phyloP scores from a whole-genome alignment of 768 basidiomycete species.

The Lactifluus rugatus region DNA sequence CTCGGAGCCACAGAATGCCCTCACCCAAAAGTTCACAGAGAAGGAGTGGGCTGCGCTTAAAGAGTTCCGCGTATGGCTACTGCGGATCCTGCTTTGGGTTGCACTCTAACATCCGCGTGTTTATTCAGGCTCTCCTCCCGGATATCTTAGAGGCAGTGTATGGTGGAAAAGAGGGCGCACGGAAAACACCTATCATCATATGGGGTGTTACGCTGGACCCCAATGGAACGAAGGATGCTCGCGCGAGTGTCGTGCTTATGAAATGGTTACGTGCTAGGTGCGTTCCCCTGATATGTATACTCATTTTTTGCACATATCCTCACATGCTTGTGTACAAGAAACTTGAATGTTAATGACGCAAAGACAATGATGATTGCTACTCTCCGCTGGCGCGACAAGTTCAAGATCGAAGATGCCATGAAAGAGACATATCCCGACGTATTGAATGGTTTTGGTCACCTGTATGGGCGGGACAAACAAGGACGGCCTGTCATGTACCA shows the following conservation, averaged over 20 bases:
- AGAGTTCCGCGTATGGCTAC: slow-evolving; percentile 49
- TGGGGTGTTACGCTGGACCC: slow-evolving; percentile 73
- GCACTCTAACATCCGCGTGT: not conserved
- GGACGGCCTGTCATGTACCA: slow-evolving; percentile 60
- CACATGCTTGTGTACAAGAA: slow-evolving; percentile 30
- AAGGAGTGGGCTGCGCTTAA: slow-evolving; percentile 65
- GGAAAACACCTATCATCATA: slow-evolving; percentile 41
- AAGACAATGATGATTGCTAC: slow-evolving; percentile 59
- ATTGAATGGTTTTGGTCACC: slow-evolving; percentile 46
- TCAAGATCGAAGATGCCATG: slow-evolving; percentile 49
- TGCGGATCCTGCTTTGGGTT: not conserved
- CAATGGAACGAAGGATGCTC: slow-evolving; percentile 43
- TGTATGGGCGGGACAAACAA: slow-evolving; percentile 62
- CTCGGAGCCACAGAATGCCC: slow-evolving; percentile 60
- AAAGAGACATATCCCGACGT: slow-evolving; percentile 36
- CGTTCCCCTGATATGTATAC: not conserved
- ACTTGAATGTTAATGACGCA: slow-evolving; percentile 41
- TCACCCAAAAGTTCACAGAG: slow-evolving; percentile 60
- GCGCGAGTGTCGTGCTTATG: slow-evolving; percentile 66
- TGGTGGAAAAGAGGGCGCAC: slow-evolving; percentile 45
- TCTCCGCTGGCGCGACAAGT: slow-evolving; percentile 60
- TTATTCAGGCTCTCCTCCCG: slow-evolving; percentile 32
- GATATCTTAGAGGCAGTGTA: slow-evolving; percentile 50
- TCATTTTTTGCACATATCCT: not conserved
- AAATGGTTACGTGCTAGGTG: slow-evolving; percentile 76